phyloP scores from a whole-genome alignment of 441 rosid species.

The Daphne laureola region DNA sequence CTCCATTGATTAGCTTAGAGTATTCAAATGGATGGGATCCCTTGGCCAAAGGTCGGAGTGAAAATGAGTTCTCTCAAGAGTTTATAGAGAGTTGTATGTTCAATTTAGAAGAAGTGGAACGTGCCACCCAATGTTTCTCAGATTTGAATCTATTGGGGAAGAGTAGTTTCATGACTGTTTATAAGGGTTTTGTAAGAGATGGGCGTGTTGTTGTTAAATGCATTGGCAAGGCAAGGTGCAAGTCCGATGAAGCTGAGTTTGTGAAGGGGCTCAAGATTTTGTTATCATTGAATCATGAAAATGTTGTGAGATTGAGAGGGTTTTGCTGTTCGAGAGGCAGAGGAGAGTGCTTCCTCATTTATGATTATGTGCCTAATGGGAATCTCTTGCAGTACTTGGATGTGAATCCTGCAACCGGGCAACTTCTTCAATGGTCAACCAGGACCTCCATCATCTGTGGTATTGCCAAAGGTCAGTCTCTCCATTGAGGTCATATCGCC shows the following conservation, averaged over 20 bases:
- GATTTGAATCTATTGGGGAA: constrained; percentile 63
- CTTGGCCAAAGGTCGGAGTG: constrained; percentile 46
- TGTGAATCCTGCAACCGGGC: constrained; percentile 39
- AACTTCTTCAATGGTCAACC: constrained; percentile 72
- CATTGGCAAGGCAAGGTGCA: constrained; percentile 81
- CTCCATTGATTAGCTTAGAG: constrained; percentile 78
- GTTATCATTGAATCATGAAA: constrained; percentile 73
- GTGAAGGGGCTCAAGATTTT: constrained; percentile 73
- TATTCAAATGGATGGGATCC: constrained; percentile 96
- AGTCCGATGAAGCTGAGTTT: constrained; percentile 73
- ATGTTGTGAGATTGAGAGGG: constrained; percentile 71
- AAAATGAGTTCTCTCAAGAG: constrained; percentile 55
- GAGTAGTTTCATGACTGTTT: constrained; percentile 62
- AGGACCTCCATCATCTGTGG: constrained; percentile 72
- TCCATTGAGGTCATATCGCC: background rate
- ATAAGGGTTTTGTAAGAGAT: constrained; percentile 73
- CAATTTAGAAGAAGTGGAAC: constrained; percentile 85
- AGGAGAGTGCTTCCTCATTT: constrained; percentile 83
- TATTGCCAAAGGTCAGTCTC: constrained; percentile 69
- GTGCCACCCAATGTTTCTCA: constrained; percentile 85
- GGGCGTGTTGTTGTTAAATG: constrained; percentile 67
- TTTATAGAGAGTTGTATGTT: constrained; percentile 70
- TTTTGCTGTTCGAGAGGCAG: constrained; percentile 92
- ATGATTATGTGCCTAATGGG: constrained; percentile 75
- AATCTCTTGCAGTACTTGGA: constrained; percentile 71